A percentile compares a stretch with the other conserved stretches of the same genome.
phyloP scores from a whole-genome alignment of 192 early-diverging fungal genomes.

The Gryganskiella cystojenkinii region DNA sequence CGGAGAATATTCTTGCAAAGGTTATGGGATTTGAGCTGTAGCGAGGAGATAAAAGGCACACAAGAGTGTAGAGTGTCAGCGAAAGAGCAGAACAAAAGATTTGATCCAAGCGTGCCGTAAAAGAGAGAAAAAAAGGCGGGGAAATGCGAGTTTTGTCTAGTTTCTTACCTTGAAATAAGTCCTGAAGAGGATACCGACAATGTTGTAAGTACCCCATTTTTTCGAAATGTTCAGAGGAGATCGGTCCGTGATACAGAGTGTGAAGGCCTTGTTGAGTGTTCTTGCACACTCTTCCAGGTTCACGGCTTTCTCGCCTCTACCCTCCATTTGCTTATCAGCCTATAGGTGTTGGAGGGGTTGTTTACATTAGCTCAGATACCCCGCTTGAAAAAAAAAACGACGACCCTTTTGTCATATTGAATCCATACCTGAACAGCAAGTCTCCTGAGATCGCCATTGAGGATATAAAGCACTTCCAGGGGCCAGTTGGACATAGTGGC shows the following conservation, averaged over 20 bases:
- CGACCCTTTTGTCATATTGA: not conserved
- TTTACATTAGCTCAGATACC: too few species aligned
- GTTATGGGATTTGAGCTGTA: constrained; percentile 78
- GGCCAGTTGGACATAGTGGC: constrained; percentile 62
- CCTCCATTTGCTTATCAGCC: constrained; percentile 63
- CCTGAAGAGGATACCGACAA: constrained; percentile 87
- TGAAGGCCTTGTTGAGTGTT: constrained; percentile 90
- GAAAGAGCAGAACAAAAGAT: not conserved
- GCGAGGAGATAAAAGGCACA: not conserved
- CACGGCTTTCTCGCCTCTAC: constrained; percentile 58
- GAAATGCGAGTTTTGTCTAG: not conserved
- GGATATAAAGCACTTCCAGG: constrained; percentile 68
- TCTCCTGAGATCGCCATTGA: constrained; percentile 68
- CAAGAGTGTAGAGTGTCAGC: too few species aligned
- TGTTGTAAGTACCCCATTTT: constrained; percentile 94
- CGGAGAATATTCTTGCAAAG: constrained; percentile 86
- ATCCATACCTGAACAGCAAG: constrained; percentile 58
- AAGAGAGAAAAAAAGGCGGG: not conserved
- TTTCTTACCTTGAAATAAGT: constrained; percentile 83
- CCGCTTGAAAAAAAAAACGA: not conserved
- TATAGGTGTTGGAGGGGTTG: too few species aligned
- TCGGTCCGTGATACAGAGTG: constrained; percentile 88
- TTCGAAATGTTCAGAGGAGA: constrained; percentile 66
- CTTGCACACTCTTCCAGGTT: constrained; percentile 87
- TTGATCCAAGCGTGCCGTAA: not conserved